These are phyloP conservation scores for Tulasnella sp. DNA, from an alignment of 768 basidiomycete species.

Conservation along the genomic window DNA sequence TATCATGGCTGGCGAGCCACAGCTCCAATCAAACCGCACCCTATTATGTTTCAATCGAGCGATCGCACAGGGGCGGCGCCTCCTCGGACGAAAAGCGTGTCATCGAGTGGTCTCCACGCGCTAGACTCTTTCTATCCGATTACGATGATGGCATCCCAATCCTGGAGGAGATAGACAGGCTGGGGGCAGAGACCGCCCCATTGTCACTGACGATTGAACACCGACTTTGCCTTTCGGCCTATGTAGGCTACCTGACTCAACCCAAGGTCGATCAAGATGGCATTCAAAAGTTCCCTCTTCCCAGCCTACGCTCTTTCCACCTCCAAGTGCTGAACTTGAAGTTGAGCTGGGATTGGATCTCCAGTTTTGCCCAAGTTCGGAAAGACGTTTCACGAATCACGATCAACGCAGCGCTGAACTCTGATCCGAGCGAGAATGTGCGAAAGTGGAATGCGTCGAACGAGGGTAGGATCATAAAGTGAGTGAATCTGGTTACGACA, in stretches of 20 bases:
- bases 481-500: too few relatives aligned
- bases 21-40: not conserved
- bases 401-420: too few relatives aligned
- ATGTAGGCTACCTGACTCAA: not conserved
- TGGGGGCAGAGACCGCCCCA: too few relatives aligned
- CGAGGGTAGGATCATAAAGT: too few relatives aligned
- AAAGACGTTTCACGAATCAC: not conserved
- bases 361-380: not conserved
- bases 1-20: not conserved
- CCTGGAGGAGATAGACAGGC: not conserved
- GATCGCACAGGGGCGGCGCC: not conserved
- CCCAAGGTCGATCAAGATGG: not conserved
- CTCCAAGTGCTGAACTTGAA: not conserved
- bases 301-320: not conserved
- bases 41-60: not conserved
- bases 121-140: not conserved
- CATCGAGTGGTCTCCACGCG: too few relatives aligned
- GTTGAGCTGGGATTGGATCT: not conserved
- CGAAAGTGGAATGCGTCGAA: too few relatives aligned
- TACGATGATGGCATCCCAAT: not conserved
- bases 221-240: not conserved
- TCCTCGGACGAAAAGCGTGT: not conserved
- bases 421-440: too few relatives aligned
- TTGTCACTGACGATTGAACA: not conserved
- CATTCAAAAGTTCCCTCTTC: not conserved